Evolutionary conservation across 179 eudicot species (phyloP).

Genomic region (Spergularia azorica): DNA sequence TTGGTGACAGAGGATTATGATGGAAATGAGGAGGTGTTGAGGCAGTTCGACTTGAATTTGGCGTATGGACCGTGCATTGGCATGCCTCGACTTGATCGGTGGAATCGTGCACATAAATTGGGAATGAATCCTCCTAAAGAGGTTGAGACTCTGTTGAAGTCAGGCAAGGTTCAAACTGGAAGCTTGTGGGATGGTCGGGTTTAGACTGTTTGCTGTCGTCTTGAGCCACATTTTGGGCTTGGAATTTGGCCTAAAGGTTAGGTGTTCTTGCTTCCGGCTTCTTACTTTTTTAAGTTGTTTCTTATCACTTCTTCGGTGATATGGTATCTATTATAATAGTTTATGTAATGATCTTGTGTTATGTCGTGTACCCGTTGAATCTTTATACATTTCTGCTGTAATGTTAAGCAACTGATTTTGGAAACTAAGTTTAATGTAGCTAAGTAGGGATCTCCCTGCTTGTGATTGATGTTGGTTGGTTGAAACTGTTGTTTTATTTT

Average conservation of each 20-base stretch:
- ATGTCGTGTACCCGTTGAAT: neutral
- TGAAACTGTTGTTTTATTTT: no score
- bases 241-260: slow-evolving; percentile 4
- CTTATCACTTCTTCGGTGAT: slow-evolving; percentile 29
- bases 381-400: slow-evolving; percentile 16
- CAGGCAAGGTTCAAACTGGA: slow-evolving; percentile 35
- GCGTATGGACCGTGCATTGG: slow-evolving; percentile 80
- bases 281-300: slow-evolving; percentile 12
- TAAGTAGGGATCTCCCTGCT: no score
- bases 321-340: slow-evolving; percentile 16
- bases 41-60: slow-evolving; percentile 86
- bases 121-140: slow-evolving; percentile 65
- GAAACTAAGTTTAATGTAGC: no score
- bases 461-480: no score
- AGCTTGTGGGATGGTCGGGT: slow-evolving; percentile 73
- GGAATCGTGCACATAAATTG: slow-evolving; percentile 58
- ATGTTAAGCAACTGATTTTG: neutral
- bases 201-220: slow-evolving; percentile 26
- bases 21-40: slow-evolving; percentile 53
- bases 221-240: neutral
- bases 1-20: slow-evolving; percentile 47
- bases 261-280: slow-evolving; percentile 2
- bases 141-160: slow-evolving; percentile 38
- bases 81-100: slow-evolving; percentile 58
- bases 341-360: neutral